Evolutionary conservation across 1,284 basidiomycete species (phyloP), one percentile per base, ranked within the genome.

Genomic region (Tilletia horrida): DNA sequence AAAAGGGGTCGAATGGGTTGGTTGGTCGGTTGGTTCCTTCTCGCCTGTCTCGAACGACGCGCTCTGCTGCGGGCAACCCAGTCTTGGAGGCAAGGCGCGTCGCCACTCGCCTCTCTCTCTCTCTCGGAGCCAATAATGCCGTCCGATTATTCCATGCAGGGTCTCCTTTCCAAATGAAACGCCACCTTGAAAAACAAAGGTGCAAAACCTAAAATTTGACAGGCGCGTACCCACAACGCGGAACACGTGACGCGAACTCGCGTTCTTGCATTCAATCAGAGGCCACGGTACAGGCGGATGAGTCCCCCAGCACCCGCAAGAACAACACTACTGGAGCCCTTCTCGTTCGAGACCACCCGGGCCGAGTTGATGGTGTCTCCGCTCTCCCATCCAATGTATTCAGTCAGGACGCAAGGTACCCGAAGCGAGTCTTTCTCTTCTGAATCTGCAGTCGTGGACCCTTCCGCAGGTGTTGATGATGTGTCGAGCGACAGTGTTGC

Each of bases 351-450:
- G 8, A 59, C 55, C 55, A 25, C 23, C 55, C 29, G 27, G 8
- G 55, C 55, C 55, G 31, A 23, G 23, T 16, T 29, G 29, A 59
- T 59, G 2, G 2, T n/a, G 27, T 59, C 55, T 2, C 55, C 55
- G 29, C 55, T 31, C 55, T 59, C 55, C 55, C 55, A 59, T 7
- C 55, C 55, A 2, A 59, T 18, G 16, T 16, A 59, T 27, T 59
- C 55, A 4, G 13, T 40, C 55, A 31, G 16, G 23, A 35, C 18
- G 9, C 3, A 16, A 18, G 55, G 55, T 27, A 59, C 55, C 4
- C 16, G 25, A 3, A 59, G 27, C 9, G 14, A 23, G 7, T 59
- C 55, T 14, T 25, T 2, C 35, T 40, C n/a, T n/a, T n/a, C n/a
- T n/a, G n/a, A n/a, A n/a, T n/a, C n/a, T n/a, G n/a, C n/a, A n/a